phyloP scores from a whole-genome alignment of 2,329 filamentous ascomycete genomes.

The Davidsoniella virescens region DNA sequence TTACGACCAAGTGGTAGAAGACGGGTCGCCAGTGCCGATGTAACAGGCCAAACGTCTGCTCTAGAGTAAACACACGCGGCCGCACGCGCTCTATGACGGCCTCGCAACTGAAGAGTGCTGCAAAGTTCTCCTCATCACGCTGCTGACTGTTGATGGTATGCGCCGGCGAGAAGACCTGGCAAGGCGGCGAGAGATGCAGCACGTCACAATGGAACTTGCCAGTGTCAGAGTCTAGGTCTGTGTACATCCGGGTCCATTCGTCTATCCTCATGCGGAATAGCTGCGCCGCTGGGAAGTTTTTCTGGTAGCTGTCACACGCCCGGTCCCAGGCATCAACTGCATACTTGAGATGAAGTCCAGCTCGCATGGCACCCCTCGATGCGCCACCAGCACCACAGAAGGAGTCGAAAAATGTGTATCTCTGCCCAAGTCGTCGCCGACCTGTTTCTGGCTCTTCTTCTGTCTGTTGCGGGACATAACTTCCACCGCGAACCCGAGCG shows the following conservation, averaged over 20 bases:
- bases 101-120: slow-evolving; percentile 36
- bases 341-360: slow-evolving; percentile 41
- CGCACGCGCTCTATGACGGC: slow-evolving; percentile 39
- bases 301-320: slow-evolving; percentile 40
- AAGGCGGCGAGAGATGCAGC: slow-evolving; percentile 61
- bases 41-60: slow-evolving; percentile 59
- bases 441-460: neutral
- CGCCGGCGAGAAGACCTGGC: slow-evolving; percentile 57
- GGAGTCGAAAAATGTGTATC: slow-evolving; percentile 53
- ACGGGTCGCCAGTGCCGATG: slow-evolving; percentile 34
- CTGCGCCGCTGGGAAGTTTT: slow-evolving; percentile 38
- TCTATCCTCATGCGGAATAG: slow-evolving; percentile 33
- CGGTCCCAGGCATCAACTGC: slow-evolving; percentile 45
- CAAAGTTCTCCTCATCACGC: slow-evolving; percentile 54
- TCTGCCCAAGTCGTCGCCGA: slow-evolving; percentile 21
- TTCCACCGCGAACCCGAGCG: slow-evolving; percentile 9
- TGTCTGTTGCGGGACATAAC: slow-evolving; percentile 4
- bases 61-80: slow-evolving; percentile 58
- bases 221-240: slow-evolving; percentile 13
- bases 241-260: slow-evolving; percentile 27
- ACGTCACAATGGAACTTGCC: slow-evolving; percentile 39
- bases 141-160: slow-evolving; percentile 49
- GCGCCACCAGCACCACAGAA: slow-evolving; percentile 62
- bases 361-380: slow-evolving; percentile 42
- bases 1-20: slow-evolving; percentile 43